Evolutionary conservation across 768 basidiomycete genomes (phyloP), one percentile per base, ranked within the genome.

Genomic region (Daedaleopsis sinensis): DNA sequence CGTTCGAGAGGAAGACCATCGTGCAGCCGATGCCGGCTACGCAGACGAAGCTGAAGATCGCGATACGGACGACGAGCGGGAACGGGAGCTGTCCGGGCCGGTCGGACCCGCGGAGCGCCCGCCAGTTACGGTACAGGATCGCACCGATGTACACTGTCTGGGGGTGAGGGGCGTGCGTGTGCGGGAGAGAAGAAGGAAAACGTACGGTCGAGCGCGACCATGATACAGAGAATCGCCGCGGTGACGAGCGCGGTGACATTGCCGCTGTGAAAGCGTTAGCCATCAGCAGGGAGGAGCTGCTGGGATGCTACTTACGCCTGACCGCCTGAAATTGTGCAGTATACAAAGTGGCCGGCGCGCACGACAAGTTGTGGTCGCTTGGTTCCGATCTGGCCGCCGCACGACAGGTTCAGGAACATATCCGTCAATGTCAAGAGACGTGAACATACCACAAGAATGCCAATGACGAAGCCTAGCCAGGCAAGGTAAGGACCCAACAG

Each of bases 41-140:
- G 46, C 62, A 64, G 39, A 64, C 43, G 58, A 64, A 59, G 58
- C 54, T 56, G 58, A 64, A 64, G 49, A 64, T 56, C 35, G 62
- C 54, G 27, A 64, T 58, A 21, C 62, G 62, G 13, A 64, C 21
- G 36, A 64, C 54, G 49, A 64, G 58, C 52, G 57, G 55, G 58
- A 64, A 59, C 54, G 62, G 62, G 50, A 64, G 46, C 55, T 59
- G 53, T 1, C 62, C 58, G 5, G 62, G 62, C n/a, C 52, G 46
- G 36, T 64, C 62, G 16, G 62, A 64, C 10, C 58, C 58, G 24
- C 62, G 58, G 9, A 64, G 58, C 16, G 62, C 62, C 12, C 62
- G 62, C 62, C 62, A 59, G 50, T 64, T 64, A 49, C 52, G 55
- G 62, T 52, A 64, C n/a, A 64, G 44, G 23, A 59, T 49, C 23